These are phyloP conservation scores for Paecilomyces niveus DNA, from an alignment of 2,329 filamentous ascomycete genomes.

Conservation along the genomic window DNA sequence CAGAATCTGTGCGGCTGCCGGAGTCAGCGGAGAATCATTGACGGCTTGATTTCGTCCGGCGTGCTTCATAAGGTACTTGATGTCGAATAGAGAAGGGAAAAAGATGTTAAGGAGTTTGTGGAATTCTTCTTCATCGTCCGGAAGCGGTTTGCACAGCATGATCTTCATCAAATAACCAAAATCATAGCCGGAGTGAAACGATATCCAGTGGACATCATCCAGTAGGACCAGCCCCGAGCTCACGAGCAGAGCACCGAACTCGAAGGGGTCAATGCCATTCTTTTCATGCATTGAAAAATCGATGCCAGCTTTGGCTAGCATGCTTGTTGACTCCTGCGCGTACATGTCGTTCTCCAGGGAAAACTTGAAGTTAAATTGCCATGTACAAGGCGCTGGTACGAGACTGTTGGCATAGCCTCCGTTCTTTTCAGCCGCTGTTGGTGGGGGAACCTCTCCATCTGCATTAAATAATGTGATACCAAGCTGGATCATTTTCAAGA, in stretches of 20 bases:
- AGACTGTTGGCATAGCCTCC: constrained; percentile 46
- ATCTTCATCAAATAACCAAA: constrained; percentile 97
- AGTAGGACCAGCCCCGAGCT: constrained; percentile 85
- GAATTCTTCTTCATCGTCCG: constrained; percentile 84
- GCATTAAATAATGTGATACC: constrained; percentile 90
- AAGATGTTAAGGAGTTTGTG: constrained; percentile 82
- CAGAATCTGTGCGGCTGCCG: constrained; percentile 64
- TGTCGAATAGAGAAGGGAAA: constrained; percentile 90
- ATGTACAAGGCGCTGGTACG: constrained; percentile 71
- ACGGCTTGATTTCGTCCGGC: constrained; percentile 64
- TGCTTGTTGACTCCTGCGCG: constrained; percentile 87
- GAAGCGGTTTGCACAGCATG: constrained; percentile 72
- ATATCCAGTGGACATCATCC: constrained; percentile 89
- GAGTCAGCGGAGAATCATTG: constrained; percentile 57
- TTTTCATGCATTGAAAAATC: constrained; percentile 79
- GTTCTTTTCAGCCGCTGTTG: constrained; percentile 52
- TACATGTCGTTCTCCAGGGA: constrained; percentile 96
- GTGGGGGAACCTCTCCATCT: constrained; percentile 77
- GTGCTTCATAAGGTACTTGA: constrained; percentile 94
- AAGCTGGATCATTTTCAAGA: constrained; percentile 95
- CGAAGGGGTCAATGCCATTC: constrained; percentile 81
- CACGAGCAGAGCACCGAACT: constrained; percentile 84
- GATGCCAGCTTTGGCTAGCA: constrained; percentile 84
- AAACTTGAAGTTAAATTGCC: constrained; percentile 99
- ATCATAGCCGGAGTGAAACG: constrained; percentile 96